A percentile compares a stretch with the other conserved stretches of the same genome.
Conservation (phyloP, 495 filamentous ascomycete genomes). For the Penicillium lividum region DNA sequence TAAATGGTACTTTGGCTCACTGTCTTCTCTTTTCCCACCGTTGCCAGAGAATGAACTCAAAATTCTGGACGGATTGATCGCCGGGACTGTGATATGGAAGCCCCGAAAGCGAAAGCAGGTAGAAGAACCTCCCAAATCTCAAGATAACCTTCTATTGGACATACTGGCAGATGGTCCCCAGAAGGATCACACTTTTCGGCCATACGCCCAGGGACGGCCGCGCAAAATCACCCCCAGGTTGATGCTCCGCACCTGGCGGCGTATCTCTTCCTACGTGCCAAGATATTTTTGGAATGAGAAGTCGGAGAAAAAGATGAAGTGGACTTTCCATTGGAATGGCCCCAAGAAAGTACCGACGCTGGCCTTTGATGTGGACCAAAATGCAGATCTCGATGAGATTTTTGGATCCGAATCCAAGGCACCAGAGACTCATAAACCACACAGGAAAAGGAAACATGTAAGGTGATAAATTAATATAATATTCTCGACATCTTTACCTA, state of each 20-base stretch:
- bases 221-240: conserved; percentile 45
- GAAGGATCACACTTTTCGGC: conserved; percentile 36
- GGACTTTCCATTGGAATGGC: conserved; percentile 30
- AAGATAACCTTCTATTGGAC: conserved; percentile 14
- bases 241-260: conserved; percentile 48
- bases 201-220: conserved; percentile 35
- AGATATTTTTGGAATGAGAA: conserved; percentile 26
- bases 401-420: conserved; percentile 12
- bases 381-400: conserved; percentile 13
- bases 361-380: conserved; percentile 12
- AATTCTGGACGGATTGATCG: conserved; percentile 57
- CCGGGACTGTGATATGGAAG: conserved; percentile 49
- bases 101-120: conserved; percentile 38
- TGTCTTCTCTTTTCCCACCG: conserved; percentile 68
- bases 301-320: conserved; percentile 12
- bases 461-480: conserved; percentile 12
- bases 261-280: conserved; percentile 43
- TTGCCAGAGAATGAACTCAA: conserved; percentile 66
- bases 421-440: background rate
- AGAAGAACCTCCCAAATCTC: background rate
- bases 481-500: background rate
- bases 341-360: conserved; percentile 17
- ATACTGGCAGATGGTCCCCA: conserved; percentile 35
- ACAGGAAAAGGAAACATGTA: background rate
- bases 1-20: conserved; percentile 58